Conservation (phyloP, 2,329 filamentous ascomycete species). For the Escovopsis weberi region DNA sequence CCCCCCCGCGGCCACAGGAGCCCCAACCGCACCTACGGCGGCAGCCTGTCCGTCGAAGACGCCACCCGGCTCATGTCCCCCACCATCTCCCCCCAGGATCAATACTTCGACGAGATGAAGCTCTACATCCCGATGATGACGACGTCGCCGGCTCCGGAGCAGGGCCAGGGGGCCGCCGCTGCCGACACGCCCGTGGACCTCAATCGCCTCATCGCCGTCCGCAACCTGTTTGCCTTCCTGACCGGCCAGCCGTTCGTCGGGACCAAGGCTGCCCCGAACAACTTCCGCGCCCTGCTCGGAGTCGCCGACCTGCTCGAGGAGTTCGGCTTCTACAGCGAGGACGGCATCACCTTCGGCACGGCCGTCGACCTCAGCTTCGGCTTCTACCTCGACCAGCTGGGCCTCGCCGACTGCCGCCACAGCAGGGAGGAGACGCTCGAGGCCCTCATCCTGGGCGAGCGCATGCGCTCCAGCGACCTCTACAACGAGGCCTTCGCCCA, state of each 20-base stretch:
- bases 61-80: slow-evolving; percentile 26
- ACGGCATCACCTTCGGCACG: slow-evolving; percentile 44
- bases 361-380: slow-evolving; percentile 51
- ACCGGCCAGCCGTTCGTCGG: slow-evolving; percentile 48
- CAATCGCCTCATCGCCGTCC: slow-evolving; percentile 41
- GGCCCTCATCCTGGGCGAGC: slow-evolving; percentile 75
- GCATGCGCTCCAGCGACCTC: slow-evolving; percentile 64
- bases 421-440: slow-evolving; percentile 85
- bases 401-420: slow-evolving; percentile 62
- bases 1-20: slow-evolving; percentile 16
- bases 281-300: slow-evolving; percentile 40
- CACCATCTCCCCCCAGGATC: slow-evolving; percentile 21
- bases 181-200: slow-evolving; percentile 25
- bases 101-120: slow-evolving; percentile 27
- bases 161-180: slow-evolving; percentile 20
- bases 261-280: slow-evolving; percentile 35
- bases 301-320: slow-evolving; percentile 39
- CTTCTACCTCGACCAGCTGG: slow-evolving; percentile 63
- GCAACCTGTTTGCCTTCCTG: slow-evolving; percentile 53
- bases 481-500: slow-evolving; percentile 91
- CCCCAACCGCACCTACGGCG: slow-evolving; percentile 30
- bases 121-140: slow-evolving; percentile 34
- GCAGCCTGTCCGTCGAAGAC: slow-evolving; percentile 34
- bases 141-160: slow-evolving; percentile 22
- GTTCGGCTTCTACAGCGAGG: slow-evolving; percentile 41